A percentile compares a stretch with the other conserved stretches of the same genome.
Evolutionary conservation across 495 filamentous ascomycete species (phyloP).

Genomic region (Neurospora sp.): DNA sequence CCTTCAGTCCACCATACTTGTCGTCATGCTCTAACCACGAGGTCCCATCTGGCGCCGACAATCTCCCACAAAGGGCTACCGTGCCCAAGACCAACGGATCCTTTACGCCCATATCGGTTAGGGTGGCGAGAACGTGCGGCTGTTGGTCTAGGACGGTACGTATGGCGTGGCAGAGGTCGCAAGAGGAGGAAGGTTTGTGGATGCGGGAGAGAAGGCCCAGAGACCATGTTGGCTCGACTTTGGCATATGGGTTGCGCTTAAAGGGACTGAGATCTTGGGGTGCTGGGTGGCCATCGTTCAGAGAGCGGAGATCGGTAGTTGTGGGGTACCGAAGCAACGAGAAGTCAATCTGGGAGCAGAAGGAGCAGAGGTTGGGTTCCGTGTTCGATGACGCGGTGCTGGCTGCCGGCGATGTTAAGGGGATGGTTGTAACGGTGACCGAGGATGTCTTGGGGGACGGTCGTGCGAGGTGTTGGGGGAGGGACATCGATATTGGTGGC

Average conservation of each 20-base stretch:
- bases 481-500: not conserved
- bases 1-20: not conserved
- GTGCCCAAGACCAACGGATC: not conserved
- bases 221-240: not conserved
- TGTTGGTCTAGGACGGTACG: not conserved
- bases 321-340: not conserved
- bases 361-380: not conserved
- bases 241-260: not conserved
- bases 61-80: not conserved
- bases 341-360: not conserved
- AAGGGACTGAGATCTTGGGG: not conserved
- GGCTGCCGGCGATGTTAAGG: not conserved
- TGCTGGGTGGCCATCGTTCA: not conserved
- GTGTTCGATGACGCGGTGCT: not conserved
- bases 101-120: not conserved
- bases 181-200: not conserved
- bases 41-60: not conserved
- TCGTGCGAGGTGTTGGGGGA: not conserved
- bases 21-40: not conserved
- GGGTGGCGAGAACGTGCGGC: not conserved
- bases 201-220: not conserved
- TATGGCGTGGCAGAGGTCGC: not conserved
- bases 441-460: not conserved
- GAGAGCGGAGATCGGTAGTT: not conserved
- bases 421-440: not conserved